These are phyloP conservation scores for Zygosaccharomyces sapae DNA, from an alignment of 1,139 yeast species.

Conservation along the genomic window DNA sequence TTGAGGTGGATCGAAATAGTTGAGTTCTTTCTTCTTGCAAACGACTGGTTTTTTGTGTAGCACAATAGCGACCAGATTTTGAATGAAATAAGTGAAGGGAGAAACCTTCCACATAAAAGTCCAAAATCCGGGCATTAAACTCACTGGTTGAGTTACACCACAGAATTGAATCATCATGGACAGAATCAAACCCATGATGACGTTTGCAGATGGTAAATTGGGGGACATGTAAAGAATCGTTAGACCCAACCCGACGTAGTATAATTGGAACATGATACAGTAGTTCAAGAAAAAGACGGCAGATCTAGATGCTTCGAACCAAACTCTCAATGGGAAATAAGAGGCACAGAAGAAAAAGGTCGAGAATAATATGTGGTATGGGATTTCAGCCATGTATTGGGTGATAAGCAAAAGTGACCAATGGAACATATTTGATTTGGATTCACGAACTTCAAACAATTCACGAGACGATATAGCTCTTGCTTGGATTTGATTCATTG, in stretches of 20 bases:
- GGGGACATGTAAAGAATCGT: constrained; percentile 52
- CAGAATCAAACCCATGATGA: constrained; percentile 47
- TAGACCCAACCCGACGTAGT: constrained; percentile 50
- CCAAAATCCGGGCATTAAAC: constrained; percentile 58
- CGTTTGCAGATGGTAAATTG: constrained; percentile 56
- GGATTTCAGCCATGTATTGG: constrained; percentile 49
- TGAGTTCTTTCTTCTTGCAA: constrained; percentile 50
- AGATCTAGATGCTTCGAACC: constrained; percentile 45
- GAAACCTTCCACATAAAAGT: constrained; percentile 63
- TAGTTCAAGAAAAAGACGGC: constrained; percentile 49
- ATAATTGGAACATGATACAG: constrained; percentile 45
- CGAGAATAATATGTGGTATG: constrained; percentile 46
- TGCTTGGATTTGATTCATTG: constrained; percentile 55
- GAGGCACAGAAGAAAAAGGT: constrained; percentile 48
- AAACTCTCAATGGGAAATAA: constrained; percentile 53
- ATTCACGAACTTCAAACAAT: constrained; percentile 55
- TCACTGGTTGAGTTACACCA: constrained; percentile 55
- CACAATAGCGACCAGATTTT: constrained; percentile 49
- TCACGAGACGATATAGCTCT: constrained; percentile 51
- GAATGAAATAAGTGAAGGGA: constrained; percentile 64
- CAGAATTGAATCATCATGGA: constrained; percentile 52
- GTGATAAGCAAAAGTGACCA: constrained; percentile 55
- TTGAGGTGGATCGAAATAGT: constrained; percentile 48
- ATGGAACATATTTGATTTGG: constrained; percentile 57
- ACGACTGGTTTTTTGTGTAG: constrained; percentile 51